Evolutionary conservation across 306 rosid genomes (phyloP), one percentile per base, ranked within the genome.

Genomic region (Sphenostylis stenocarpa): DNA sequence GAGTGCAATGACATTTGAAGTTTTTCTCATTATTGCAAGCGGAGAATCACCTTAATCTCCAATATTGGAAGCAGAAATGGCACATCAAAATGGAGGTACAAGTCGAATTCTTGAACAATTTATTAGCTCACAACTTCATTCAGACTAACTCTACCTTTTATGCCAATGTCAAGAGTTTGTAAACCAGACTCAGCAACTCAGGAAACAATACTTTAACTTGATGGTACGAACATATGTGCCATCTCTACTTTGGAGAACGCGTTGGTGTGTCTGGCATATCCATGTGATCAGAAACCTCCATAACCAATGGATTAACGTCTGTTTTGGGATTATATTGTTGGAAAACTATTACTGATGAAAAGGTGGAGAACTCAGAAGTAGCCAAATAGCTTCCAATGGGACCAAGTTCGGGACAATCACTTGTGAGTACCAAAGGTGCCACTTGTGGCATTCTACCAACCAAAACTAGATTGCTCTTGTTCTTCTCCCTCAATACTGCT

Each of bases 321-420:
- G 73, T 44, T 16, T 61, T 34, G 7, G 85, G 80, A 71, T 86
- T 57, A 52, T 88, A 84, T 33, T 90, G 90, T n/a, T 90, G 92
- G 74, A 88, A 44, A 61, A 90, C 89, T 36, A 86, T 7, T 31
- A 88, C 87, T 2, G 95, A 88, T 10, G 90, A 41, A 0, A 78
- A 76, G 44, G 85, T 70, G 1, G 92, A 90, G 72, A 87, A 90
- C 1, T 84, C 95, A 0, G 95, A 88, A 21, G 89, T 60, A 9
- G 89, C 91, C 67, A 90, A 77, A 82, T 80, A 90, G 80, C 89
- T 90, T 29, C 95, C 95, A 29, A 90, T 69, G 6, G 92, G 90
- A 60, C 92, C 95, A 45, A 90, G 82, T 85, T 90, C 95, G 1
- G 85, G 79, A 3, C 88, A 82, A 70, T 90, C 92, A 56, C 83